A percentile compares a stretch with the other conserved stretches of the same genome.
Evolutionary conservation across 306 rosid genomes (phyloP).

Genomic region (Cucumis hystrix): DNA sequence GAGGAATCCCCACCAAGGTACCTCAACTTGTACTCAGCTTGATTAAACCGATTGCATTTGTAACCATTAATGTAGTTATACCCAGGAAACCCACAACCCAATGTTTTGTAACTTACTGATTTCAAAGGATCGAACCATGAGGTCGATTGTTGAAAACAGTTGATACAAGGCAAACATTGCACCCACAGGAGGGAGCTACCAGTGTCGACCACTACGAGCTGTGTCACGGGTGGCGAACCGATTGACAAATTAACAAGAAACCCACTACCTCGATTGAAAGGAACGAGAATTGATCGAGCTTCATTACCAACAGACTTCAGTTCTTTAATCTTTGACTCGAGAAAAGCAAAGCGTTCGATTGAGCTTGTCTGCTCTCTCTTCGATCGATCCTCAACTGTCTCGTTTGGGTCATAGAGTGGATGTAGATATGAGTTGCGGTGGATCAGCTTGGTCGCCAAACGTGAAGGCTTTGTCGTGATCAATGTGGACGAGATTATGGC

Average conservation of each 20-base stretch:
- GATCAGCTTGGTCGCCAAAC: constrained; percentile 1
- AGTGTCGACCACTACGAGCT: not conserved
- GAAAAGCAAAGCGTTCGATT: not conserved
- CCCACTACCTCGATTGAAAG: not conserved
- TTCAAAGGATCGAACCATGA: constrained; percentile 3
- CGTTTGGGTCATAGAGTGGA: not conserved
- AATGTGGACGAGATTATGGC: not conserved
- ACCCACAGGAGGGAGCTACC: constrained; percentile 12
- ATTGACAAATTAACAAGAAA: constrained; percentile 4
- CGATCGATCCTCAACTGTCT: not conserved
- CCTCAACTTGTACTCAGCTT: constrained; percentile 1
- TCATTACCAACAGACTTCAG: not conserved
- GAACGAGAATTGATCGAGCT: not conserved
- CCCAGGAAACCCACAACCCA: not conserved
- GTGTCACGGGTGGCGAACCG: not conserved
- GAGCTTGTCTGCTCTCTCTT: not conserved
- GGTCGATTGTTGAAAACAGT: not conserved
- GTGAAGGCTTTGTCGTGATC: not conserved
- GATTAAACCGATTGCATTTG: not conserved
- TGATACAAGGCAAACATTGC: constrained; percentile 2
- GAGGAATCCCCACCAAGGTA: constrained; percentile 5
- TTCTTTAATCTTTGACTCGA: not conserved
- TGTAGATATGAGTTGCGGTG: constrained; percentile 6
- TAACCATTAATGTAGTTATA: not conserved
- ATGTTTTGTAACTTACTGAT: not conserved